A percentile compares a stretch with the other conserved stretches of the same genome.
phyloP scores from a whole-genome alignment of 768 basidiomycete species.

The Phlegmacium glaucopus region DNA sequence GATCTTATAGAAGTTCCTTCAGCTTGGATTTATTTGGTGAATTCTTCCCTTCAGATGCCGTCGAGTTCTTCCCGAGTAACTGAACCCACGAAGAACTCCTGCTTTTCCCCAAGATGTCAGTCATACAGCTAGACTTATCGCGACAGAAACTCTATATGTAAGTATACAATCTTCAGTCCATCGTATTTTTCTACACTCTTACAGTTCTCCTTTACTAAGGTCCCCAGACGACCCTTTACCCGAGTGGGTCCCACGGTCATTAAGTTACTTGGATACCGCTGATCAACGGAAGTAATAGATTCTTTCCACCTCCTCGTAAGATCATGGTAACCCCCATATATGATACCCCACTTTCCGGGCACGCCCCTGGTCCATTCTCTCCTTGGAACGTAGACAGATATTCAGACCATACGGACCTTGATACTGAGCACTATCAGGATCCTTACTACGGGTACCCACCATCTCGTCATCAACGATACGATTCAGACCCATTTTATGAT shows the following conservation, averaged over 20 bases:
- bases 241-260: conserved; percentile 10
- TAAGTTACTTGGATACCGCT: not conserved
- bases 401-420: no score
- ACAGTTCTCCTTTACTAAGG: conserved; percentile 5
- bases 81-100: no score
- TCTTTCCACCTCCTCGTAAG: conserved; percentile 19
- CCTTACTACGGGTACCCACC: no score
- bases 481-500: no score
- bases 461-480: no score
- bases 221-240: conserved; percentile 20
- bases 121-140: conserved; percentile 14
- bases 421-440: no score
- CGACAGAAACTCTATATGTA: conserved; percentile 16
- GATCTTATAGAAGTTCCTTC: no score
- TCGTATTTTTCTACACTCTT: not conserved
- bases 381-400: no score
- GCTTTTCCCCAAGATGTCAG: not conserved
- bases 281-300: conserved; percentile 10
- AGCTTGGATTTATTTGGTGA: no score
- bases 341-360: conserved; percentile 4
- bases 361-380: not conserved
- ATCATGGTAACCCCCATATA: conserved; percentile 23
- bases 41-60: no score
- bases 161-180: not conserved
- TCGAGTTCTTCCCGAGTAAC: no score